phyloP scores from a whole-genome alignment of 768 basidiomycete genomes.

The Russula brevipes region DNA sequence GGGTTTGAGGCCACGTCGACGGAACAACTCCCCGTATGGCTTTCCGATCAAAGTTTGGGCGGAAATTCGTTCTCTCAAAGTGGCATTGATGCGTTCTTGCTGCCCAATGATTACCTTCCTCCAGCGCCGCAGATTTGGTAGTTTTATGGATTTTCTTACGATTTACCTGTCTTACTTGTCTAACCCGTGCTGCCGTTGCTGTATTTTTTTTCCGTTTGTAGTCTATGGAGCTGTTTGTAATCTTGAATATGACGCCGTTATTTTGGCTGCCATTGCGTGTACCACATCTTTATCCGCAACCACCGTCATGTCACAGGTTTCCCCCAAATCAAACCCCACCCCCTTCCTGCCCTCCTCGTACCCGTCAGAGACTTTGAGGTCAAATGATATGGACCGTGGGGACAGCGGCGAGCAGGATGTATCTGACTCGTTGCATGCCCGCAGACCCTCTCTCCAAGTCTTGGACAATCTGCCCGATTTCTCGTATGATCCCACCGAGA shows the following conservation, averaged over 20 bases:
- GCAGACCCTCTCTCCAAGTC: neutral
- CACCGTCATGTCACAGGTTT: constrained; percentile 11
- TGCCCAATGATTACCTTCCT: constrained; percentile 70
- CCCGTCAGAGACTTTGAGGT: neutral
- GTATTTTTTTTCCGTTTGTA: constrained; percentile 9
- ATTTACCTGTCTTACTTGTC: neutral
- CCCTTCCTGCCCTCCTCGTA: neutral
- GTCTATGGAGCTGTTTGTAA: constrained; percentile 9
- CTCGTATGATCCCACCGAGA: constrained; percentile 1
- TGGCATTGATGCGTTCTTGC: constrained; percentile 81
- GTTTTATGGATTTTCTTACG: constrained; percentile 5
- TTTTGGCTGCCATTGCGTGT: neutral
- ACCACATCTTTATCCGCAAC: neutral
- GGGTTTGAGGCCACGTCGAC: constrained; percentile 66
- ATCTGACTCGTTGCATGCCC: neutral
- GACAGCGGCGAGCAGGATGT: neutral
- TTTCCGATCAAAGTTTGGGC: constrained; percentile 77
- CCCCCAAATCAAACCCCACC: neutral
- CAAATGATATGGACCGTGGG: neutral
- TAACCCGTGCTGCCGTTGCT: neutral
- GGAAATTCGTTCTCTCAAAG: constrained; percentile 71
- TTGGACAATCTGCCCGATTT: constrained; percentile 5
- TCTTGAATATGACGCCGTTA: constrained; percentile 14
- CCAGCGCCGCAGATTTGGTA: constrained; percentile 73
- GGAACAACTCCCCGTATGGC: constrained; percentile 80